phyloP scores from a whole-genome alignment of 345 rosid species.

The Gossypium thurberi region DNA sequence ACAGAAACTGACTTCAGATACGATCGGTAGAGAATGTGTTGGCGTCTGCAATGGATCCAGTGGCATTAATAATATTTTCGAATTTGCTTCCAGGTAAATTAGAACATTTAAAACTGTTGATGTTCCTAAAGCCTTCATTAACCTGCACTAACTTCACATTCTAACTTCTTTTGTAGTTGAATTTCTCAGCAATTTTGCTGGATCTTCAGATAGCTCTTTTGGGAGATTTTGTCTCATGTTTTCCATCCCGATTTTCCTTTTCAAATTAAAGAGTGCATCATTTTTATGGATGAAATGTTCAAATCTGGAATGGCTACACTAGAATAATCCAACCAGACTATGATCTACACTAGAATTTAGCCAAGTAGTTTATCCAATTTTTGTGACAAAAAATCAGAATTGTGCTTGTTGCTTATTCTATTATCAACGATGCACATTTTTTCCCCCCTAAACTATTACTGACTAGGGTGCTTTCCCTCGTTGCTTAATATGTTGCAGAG shows the following conservation, averaged over 20 bases:
- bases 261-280: background rate
- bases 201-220: background rate
- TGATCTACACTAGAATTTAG: background rate
- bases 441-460: background rate
- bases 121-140: background rate
- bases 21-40: slow-evolving; percentile 13
- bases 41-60: background rate
- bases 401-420: slow-evolving; percentile 2
- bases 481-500: slow-evolving; percentile 20
- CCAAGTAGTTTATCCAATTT: background rate
- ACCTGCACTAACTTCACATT: background rate
- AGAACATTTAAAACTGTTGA: background rate
- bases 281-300: background rate
- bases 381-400: background rate
- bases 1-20: slow-evolving; percentile 20
- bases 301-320: too few species aligned
- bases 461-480: slow-evolving; percentile 9
- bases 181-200: background rate
- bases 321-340: background rate
- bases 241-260: background rate
- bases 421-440: background rate
- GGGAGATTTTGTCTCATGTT: background rate
- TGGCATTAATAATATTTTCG: slow-evolving; percentile 15
- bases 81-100: slow-evolving; percentile 37
- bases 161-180: background rate